Base-by-base conservation (phyloP, 2,329 filamentous ascomycete genomes). In the Fulvia fulva region DNA sequence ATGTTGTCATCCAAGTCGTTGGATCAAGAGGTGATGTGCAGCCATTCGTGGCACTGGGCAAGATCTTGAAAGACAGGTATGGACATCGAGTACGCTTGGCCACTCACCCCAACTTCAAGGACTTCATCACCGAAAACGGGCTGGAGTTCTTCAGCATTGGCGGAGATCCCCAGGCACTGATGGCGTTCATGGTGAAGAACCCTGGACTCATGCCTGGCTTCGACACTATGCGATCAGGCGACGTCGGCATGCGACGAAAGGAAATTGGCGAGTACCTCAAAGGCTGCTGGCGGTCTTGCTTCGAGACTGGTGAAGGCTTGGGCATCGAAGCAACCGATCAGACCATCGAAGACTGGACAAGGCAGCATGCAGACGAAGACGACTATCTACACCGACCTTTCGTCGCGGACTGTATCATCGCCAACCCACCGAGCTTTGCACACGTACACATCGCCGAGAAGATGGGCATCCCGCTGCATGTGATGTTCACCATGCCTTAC, bases 401-500 rank as follows among this genome's bases (percentile, higher is more conserved):
- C 70, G 86, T 96, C 43, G 91, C 91, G 0, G 91, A 91, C 73
- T 87, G 83, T 53, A 90, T 91, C 64, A 89, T 91, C 65, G 88
- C 88, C 2, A 91, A 91, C 60, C 88, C 88, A 1, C 88, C 88
- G 0, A 89, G 86, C 66, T 91, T 90, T 73, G 88, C 87, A 0
- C 88, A 91, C 66, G 79, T 91, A 2, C 88, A 91, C 67, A 82
- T 87, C 58, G 88, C 88, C 0, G 87, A 91, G 73, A 89, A 88
- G 72, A 74, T 91, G 66, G 88, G 87, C 0, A 85, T 91, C 51
- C 88, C 88, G 0, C 70, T 91, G 8, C 88, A 91, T 66, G 84
- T 96, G 73, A 95, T 96, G 89, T 96, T 96, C 75, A 96, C 91
- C 1, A 96, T 96, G 90, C 91, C 91, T 0, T 96, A 90, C 87